Percentiles rank a stretch among this genome's conserved stretches.
phyloP scores from a whole-genome alignment of 1,284 basidiomycete genomes.

The Ganoderma boninense region DNA sequence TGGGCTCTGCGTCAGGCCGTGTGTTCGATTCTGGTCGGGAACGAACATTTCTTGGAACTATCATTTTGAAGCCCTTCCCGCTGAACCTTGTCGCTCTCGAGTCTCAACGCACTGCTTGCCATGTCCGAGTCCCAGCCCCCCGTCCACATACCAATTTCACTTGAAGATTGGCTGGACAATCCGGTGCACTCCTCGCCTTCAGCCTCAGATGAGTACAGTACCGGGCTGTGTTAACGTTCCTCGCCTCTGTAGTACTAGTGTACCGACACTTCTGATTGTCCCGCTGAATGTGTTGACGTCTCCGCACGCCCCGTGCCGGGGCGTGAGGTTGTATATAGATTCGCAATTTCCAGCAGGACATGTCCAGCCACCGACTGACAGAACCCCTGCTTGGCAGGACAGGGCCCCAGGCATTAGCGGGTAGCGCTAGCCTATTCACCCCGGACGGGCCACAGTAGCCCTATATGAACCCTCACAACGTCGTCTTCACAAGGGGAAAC shows the following conservation, averaged over 20 bases:
- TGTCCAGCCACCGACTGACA: not conserved
- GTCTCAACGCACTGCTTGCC: too few relatives aligned
- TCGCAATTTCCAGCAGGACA: not conserved
- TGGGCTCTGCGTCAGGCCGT: slow-evolving; percentile 23
- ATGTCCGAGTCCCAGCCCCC: too few relatives aligned
- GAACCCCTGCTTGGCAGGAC: not conserved
- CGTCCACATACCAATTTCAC: too few relatives aligned
- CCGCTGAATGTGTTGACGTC: not conserved
- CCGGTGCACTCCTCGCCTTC: not conserved
- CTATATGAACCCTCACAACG: not conserved
- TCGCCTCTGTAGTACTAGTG: too few relatives aligned
- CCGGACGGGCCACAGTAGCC: not conserved
- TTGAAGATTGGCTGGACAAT: too few relatives aligned
- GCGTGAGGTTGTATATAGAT: not conserved
- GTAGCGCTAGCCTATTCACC: not conserved
- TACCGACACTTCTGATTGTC: too few relatives aligned
- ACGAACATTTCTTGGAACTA: not conserved
- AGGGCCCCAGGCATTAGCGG: not conserved
- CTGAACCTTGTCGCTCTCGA: too few relatives aligned
- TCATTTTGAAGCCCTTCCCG: too few relatives aligned
- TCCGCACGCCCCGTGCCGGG: not conserved
- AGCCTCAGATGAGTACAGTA: not conserved
- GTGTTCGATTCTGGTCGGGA: slow-evolving; percentile 23
- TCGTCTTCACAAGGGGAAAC: not conserved
- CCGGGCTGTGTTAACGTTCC: too few relatives aligned